These are phyloP conservation scores for Phytophthora sojae DNA, from an alignment of 352 stramenopile genomes.

Conservation along the genomic window DNA sequence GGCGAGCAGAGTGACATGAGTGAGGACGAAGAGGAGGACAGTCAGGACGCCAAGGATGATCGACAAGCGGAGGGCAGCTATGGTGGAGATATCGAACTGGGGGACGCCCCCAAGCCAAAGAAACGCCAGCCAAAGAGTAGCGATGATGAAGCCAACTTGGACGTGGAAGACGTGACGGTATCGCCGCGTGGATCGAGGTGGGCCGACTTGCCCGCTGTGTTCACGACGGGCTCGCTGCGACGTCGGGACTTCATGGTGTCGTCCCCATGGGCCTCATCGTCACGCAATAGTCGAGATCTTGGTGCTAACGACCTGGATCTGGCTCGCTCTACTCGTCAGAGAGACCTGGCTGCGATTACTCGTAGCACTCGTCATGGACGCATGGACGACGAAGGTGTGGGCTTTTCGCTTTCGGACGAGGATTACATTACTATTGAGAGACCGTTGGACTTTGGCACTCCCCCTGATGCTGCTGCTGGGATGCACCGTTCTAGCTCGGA, in stretches of 20 bases:
- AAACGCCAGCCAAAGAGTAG: slow-evolving; percentile 28
- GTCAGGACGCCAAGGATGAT: slow-evolving; percentile 29
- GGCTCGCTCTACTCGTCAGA: slow-evolving; percentile 30
- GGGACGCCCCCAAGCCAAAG: slow-evolving; percentile 21
- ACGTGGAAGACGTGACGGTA: slow-evolving; percentile 27
- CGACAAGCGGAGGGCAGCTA: slow-evolving; percentile 11
- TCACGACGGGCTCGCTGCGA: slow-evolving; percentile 46
- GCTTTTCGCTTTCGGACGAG: slow-evolving; percentile 68
- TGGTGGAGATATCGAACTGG: slow-evolving; percentile 24
- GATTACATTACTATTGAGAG: slow-evolving; percentile 75
- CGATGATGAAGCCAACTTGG: slow-evolving; percentile 6
- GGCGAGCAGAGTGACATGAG: slow-evolving; percentile 29
- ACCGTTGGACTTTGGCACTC: slow-evolving; percentile 39
- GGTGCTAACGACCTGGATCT: slow-evolving; percentile 45
- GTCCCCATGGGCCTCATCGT: slow-evolving; percentile 49
- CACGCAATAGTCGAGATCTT: slow-evolving; percentile 28
- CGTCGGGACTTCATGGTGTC: slow-evolving; percentile 51
- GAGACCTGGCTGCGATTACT: slow-evolving; percentile 37
- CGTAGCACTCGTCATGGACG: slow-evolving; percentile 49
- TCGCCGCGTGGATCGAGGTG: slow-evolving; percentile 45
- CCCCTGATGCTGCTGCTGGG: slow-evolving; percentile 2
- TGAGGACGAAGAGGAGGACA: slow-evolving; percentile 35
- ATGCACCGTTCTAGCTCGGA: slow-evolving; percentile 33
- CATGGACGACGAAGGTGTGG: slow-evolving; percentile 42
- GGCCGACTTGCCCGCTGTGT: slow-evolving; percentile 44